Evolutionary conservation across 306 rosid genomes (phyloP), one percentile per base, ranked within the genome.

Genomic region (Quercus ilex): DNA sequence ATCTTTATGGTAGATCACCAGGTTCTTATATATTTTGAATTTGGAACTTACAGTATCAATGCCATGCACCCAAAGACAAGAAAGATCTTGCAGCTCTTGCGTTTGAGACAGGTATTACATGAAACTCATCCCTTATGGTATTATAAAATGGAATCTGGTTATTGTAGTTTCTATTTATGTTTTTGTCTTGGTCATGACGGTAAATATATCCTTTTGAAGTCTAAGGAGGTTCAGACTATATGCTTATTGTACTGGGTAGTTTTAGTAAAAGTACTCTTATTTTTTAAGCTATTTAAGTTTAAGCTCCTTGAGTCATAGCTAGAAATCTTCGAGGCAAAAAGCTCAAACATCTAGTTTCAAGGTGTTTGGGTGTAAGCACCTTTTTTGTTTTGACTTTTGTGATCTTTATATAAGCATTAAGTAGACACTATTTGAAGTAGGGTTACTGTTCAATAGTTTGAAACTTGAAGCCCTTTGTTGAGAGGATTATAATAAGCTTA

Each of bases 51-150:
- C 89, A 95, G 99, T 91, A 92, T 95, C 69, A 95, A 95, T 72
- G 99, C 98, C 57, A 93, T 95, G 87, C 87, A 95, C 71, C 98
- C 99, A 0, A 93, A 95, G 86, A 84, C 97, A 25, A 91, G 86
- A 57, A 89, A 83, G 80, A 95, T 95, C 59, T 52, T 95, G 82
- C 98, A 93, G 87, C 93, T 95, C 26, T 86, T 95, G 86, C 87
- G 98, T 5, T 76, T 95, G 84, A 93, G 99, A 84, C 97, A 91
- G 98, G 99, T 93, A 79, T 8, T 31, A 0, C 10, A 8, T 58
- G 26, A 25, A 10, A 53, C 33, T 23, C 25, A 9, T 17, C 33
- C 51, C n/a, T n/a, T 12, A 1, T 60, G 18, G 31, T 23, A 4
- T 60, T 60, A 41, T 41, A 41, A 38, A 41, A 41, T 8, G 46